phyloP scores from a whole-genome alignment of 2,329 filamentous ascomycete species.

The Ceratocystis lukuohia region DNA sequence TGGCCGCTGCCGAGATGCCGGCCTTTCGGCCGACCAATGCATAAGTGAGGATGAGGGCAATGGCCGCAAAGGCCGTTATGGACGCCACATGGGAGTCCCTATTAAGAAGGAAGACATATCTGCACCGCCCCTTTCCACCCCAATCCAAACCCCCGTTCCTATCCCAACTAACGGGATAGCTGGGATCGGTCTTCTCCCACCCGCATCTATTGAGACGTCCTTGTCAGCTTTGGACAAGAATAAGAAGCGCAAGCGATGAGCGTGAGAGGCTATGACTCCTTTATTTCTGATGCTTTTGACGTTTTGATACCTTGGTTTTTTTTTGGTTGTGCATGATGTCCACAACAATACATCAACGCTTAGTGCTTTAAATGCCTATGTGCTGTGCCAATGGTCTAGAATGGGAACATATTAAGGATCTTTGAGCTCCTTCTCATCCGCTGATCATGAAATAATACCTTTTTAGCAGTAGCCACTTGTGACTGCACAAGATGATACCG shows the following conservation, averaged over 20 bases:
- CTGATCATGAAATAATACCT: neutral
- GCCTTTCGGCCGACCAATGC: constrained; percentile 83
- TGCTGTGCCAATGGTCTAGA: neutral
- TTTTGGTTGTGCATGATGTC: neutral
- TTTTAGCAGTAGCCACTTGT: neutral
- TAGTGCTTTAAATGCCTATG: neutral
- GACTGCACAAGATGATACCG: neutral
- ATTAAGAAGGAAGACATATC: constrained; percentile 43
- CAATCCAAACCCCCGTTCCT: constrained; percentile 18
- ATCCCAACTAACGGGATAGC: constrained; percentile 17
- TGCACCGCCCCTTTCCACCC: constrained; percentile 25
- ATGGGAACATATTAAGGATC: neutral
- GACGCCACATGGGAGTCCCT: constrained; percentile 56
- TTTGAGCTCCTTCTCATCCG: neutral
- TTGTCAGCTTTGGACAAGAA: constrained; percentile 36
- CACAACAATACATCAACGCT: neutral
- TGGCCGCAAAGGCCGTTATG: constrained; percentile 86
- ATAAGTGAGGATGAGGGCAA: constrained; percentile 97
- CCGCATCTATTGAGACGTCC: constrained; percentile 32
- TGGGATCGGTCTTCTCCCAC: constrained; percentile 29
- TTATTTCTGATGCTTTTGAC: neutral
- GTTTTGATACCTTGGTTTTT: constrained; percentile 11
- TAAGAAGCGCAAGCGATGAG: constrained; percentile 49
- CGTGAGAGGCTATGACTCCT: neutral
- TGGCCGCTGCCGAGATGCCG: constrained; percentile 88